Conservation (phyloP, 2,329 filamentous ascomycete species). For the Aspergillus glaucus region DNA sequence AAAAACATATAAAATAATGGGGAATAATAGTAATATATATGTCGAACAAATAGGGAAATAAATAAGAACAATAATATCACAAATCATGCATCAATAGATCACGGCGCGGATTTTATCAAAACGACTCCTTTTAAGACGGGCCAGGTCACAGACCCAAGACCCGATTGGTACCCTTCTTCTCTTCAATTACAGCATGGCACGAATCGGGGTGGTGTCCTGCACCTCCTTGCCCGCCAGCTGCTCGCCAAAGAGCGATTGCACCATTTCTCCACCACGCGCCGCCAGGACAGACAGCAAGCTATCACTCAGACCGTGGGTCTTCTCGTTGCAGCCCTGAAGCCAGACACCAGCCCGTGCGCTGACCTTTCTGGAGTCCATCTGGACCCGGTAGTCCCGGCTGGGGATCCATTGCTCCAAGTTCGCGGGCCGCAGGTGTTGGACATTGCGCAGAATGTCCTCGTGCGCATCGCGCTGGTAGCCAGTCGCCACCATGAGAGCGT, state of each 20-base stretch:
- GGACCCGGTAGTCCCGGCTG: conserved; percentile 69
- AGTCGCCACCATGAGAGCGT: conserved; percentile 78
- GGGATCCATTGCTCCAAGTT: conserved; percentile 58
- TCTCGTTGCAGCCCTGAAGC: conserved; percentile 91
- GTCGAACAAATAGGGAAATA: neutral
- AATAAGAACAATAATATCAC: neutral
- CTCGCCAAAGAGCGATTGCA: conserved; percentile 63
- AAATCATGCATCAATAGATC: neutral
- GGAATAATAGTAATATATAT: neutral
- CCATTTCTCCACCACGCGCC: conserved; percentile 69
- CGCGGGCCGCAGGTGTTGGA: conserved; percentile 60
- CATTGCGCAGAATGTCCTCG: conserved; percentile 64
- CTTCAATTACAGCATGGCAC: conserved; percentile 24
- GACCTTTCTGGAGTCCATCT: conserved; percentile 63
- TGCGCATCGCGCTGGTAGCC: conserved; percentile 78
- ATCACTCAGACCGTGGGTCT: conserved; percentile 81
- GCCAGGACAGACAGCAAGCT: conserved; percentile 73
- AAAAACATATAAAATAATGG: neutral
- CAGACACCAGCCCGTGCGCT: conserved; percentile 72
- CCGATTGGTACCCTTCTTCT: neutral
- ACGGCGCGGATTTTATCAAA: neutral
- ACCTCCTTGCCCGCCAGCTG: conserved; percentile 23
- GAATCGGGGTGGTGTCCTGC: conserved; percentile 28
- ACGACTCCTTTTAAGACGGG: neutral
- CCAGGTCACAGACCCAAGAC: neutral